Evolutionary conservation across 2,329 filamentous ascomycete genomes (phyloP), one percentile per base, ranked within the genome.

Genomic region (Tolypocladium sp.): DNA sequence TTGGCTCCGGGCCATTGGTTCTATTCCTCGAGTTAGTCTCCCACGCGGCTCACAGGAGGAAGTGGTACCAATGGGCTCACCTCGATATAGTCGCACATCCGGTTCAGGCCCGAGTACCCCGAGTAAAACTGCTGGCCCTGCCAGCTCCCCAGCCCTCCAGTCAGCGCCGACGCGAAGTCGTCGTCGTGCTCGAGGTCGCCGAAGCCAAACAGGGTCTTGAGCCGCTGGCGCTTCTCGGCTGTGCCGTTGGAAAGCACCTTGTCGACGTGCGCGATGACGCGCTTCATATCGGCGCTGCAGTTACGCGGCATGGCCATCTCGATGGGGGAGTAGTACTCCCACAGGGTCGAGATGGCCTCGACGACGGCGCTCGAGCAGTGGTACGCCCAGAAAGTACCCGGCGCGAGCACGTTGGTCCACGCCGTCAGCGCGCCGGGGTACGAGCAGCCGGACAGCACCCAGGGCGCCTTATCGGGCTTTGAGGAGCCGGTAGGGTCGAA

Each of bases 351-450:
- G 60, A 92, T 87, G 4, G 90, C 88, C 64, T 86, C 81, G 0
- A 88, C 88, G 2, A 92, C 88, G 2, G 88, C 90, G 1, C 88
- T 92, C 0, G 88, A 90, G 0, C 87, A 86, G 55, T 94, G 91
- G 9, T 88, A 82, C 3, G 82, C 90, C 80, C 82, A 92, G 71
- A 89, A 92, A 10, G 87, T 77, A 44, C 91, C 85, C 0, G 90
- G 90, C 67, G 92, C 92, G 15, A 86, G 71, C 54, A 85, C 82
- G 22, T 89, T 83, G 53, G 90, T 72, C 69, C 93, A 90, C 0
- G 89, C 89, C 10, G 86, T 85, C 63, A 91, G 87, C 0, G 86
- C 87, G 17, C 90, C 91, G 1, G 89, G 85, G 68, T 94, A 94
- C 0, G 87, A 91, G 8, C 90, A 90, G 5, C 91, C 91, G 61